Base-by-base conservation (phyloP, 352 stramenopile genomes). In the Phytophthora macrochlamydospora region DNA sequence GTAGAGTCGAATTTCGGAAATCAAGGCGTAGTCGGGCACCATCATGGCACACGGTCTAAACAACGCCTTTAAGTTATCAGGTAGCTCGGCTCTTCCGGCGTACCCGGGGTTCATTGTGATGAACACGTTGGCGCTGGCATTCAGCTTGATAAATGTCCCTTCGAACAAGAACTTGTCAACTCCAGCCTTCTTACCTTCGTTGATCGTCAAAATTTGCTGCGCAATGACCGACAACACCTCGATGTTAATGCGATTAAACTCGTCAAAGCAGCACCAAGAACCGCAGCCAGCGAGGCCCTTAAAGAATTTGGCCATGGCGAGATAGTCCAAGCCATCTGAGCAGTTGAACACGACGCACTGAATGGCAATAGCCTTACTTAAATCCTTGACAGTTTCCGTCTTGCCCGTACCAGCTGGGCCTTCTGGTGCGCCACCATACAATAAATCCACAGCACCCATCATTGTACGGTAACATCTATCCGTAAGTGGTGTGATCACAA, bases 81-180 rank as follows among this genome's bases (percentile, higher is more conserved):
- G 94, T 4, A 98, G 75, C 76, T 98, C 94, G 1, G 87, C 97
- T 60, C 97, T 90, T 31, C 97, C 97, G 1, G 97, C 96, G 60
- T 99, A 99, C 3, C 96, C 93, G 4, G 94, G 94, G 69, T 98
- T 98, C 94, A 98, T 98, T 2, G 93, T 98, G 72, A 98, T 98
- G 66, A 98, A 98, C 33, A 96, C 67, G 56, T 98, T 98, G 28
- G 89, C 91, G 13, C 93, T 98, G 8, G 78, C 69, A 40, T 98
- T 98, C 7, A 98, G 75, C 64, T 95, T 95, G 64, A 98, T 92
- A 63, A 95, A 92, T 3, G 91, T 97, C 48, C 94, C 94, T 79
- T 98, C 93, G 59, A 98, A 98, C 7, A 96, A 70, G 54, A 98
- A 98, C 32, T 91, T 96, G 51, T 97, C 89, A 28, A 95, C 78